These are phyloP conservation scores for Lolium multiflorum DNA, from an alignment of 176 grass and related monocot genomes.

Conservation along the genomic window DNA sequence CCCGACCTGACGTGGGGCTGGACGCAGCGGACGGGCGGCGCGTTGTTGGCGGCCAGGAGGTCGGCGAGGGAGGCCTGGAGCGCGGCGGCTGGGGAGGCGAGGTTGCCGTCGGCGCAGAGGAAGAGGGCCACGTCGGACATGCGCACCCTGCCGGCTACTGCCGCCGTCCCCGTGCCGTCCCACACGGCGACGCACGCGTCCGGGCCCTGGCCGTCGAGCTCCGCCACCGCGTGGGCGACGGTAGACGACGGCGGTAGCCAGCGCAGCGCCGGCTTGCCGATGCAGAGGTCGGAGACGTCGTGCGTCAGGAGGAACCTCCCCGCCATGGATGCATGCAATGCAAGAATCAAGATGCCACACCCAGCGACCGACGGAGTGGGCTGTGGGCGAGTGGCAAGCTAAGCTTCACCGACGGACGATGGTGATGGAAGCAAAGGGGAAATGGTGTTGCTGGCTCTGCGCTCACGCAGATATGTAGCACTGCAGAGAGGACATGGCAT, in stretches of 20 bases:
- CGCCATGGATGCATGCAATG: too few relatives aligned
- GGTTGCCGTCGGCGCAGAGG: constrained; percentile 55
- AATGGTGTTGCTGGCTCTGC: too few relatives aligned
- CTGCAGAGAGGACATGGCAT: too few relatives aligned
- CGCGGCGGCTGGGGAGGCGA: constrained; percentile 44
- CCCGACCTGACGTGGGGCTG: constrained; percentile 61
- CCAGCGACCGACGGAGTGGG: not conserved
- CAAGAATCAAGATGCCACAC: too few relatives aligned
- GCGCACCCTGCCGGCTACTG: constrained; percentile 45
- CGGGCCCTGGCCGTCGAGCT: constrained; percentile 16
- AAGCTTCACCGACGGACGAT: not conserved
- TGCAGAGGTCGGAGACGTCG: constrained; percentile 90
- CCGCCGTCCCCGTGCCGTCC: constrained; percentile 24
- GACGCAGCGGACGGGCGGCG: constrained; percentile 42
- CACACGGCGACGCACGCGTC: constrained; percentile 50
- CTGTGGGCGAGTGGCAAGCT: not conserved
- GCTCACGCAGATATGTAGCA: too few relatives aligned
- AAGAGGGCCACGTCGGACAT: constrained; percentile 69
- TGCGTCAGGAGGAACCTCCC: constrained; percentile 49
- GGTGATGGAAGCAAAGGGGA: not conserved
- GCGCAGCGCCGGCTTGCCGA: constrained; percentile 78
- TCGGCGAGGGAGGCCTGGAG: constrained; percentile 56
- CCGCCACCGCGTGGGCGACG: constrained; percentile 46
- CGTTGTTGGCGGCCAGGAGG: constrained; percentile 31
- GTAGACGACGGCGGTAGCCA: constrained; percentile 58